Percentiles rank a stretch among this genome's conserved stretches.
Conservation (phyloP, 306 rosid genomes). For the Echinosophora koreensis region DNA sequence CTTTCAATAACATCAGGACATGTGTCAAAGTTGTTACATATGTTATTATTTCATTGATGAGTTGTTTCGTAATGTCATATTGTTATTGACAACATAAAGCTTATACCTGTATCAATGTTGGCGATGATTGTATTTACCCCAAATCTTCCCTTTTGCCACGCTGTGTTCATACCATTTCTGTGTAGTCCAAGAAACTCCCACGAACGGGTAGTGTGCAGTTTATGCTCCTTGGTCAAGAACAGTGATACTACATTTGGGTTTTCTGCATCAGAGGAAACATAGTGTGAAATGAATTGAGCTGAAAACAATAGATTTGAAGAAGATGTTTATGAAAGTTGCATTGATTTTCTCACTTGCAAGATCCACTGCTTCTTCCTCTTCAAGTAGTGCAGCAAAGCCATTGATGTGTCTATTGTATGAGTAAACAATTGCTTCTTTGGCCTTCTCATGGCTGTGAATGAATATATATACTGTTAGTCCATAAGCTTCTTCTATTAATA, state of each 20-base stretch:
- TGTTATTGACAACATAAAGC: not conserved
- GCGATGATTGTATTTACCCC: conserved; percentile 56
- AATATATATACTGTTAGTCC: not conserved
- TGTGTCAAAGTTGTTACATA: too few relatives aligned
- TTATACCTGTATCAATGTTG: conserved; percentile 52
- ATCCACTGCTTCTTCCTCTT: conserved; percentile 50
- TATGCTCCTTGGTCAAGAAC: conserved; percentile 62
- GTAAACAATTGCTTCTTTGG: conserved; percentile 58
- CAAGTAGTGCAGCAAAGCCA: conserved; percentile 53
- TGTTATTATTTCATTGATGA: too few relatives aligned
- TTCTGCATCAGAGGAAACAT: conserved; percentile 39
- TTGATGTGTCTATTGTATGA: conserved; percentile 57
- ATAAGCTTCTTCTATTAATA: not conserved
- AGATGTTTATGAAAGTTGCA: not conserved
- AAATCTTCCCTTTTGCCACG: conserved; percentile 53
- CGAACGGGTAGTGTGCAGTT: conserved; percentile 71
- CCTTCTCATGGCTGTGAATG: conserved; percentile 51
- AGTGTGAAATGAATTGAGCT: not conserved
- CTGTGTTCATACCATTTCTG: conserved; percentile 47
- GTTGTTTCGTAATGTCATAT: too few relatives aligned
- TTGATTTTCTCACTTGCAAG: conserved; percentile 61
- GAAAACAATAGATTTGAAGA: conserved; percentile 6
- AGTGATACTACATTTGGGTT: conserved; percentile 63
- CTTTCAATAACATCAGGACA: too few relatives aligned
- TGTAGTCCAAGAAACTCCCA: conserved; percentile 72